These are phyloP conservation scores for Diplodia scrobiculata DNA, from an alignment of 2,329 filamentous ascomycete genomes.

Conservation along the genomic window DNA sequence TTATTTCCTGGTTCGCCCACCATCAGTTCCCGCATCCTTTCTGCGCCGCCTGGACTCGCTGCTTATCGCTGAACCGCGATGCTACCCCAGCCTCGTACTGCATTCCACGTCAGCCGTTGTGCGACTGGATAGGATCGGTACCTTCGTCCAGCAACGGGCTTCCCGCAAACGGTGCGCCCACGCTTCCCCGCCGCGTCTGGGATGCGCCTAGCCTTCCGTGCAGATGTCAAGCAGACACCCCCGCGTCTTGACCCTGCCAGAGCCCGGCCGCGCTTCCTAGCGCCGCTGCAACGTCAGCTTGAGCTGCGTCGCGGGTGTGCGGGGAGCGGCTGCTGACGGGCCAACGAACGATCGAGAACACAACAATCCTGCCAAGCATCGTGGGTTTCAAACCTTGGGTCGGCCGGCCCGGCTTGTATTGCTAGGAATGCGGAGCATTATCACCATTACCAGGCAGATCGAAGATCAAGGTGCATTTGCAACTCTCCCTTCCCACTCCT, in stretches of 20 bases:
- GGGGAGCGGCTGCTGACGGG: not conserved
- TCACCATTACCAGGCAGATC: conserved; percentile 14
- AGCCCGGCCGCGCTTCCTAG: conserved; percentile 5
- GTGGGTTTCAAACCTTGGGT: not conserved
- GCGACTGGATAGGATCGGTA: not conserved
- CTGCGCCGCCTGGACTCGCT: not conserved
- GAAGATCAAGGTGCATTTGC: conserved; percentile 12
- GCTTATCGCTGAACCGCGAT: not conserved
- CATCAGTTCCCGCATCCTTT: not conserved
- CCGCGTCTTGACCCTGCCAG: conserved; percentile 1
- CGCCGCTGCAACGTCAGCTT: conserved; percentile 14
- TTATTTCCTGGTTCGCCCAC: not conserved
- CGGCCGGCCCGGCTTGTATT: not conserved
- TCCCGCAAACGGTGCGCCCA: conserved; percentile 9
- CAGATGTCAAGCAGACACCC: not conserved
- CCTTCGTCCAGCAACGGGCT: not conserved
- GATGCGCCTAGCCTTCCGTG: conserved; percentile 4
- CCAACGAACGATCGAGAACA: conserved; percentile 10
- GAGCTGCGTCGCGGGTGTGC: not conserved
- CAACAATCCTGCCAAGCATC: not conserved
- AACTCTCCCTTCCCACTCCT: conserved; percentile 61
- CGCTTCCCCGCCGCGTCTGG: not conserved
- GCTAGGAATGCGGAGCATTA: conserved; percentile 15
- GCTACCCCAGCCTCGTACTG: not conserved
- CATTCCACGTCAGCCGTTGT: conserved; percentile 15